Evolutionary conservation across 768 basidiomycete species (phyloP).

Genomic region (Boletus edulis): DNA sequence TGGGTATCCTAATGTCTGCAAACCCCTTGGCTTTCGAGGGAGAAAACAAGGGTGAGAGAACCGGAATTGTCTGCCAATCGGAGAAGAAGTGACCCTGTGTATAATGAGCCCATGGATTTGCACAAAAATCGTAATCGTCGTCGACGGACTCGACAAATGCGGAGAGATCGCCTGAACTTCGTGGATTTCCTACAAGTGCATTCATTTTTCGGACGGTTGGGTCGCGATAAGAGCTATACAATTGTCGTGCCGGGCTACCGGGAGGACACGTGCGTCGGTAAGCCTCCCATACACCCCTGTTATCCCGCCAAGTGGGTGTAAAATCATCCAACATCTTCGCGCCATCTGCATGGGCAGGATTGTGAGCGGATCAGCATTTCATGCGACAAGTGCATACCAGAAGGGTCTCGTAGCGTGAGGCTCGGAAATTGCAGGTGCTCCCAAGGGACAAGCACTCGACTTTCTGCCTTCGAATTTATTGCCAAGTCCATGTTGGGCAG

Average conservation of each 20-base stretch:
- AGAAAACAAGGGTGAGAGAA: conserved; percentile 91
- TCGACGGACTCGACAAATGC: conserved; percentile 60
- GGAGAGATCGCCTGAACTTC: conserved; percentile 51
- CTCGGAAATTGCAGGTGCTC: conserved; percentile 78
- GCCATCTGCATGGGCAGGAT: conserved; percentile 36
- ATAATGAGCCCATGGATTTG: conserved; percentile 77
- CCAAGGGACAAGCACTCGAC: conserved; percentile 92
- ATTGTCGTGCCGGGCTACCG: conserved; percentile 70
- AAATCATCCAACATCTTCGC: conserved; percentile 64
- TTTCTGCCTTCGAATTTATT: conserved; percentile 91
- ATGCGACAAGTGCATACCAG: conserved; percentile 23
- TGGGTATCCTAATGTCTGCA: conserved; percentile 89
- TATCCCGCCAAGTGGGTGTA: conserved; percentile 78
- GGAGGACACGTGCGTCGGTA: conserved; percentile 91
- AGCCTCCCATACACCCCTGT: conserved; percentile 91
- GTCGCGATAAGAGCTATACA: conserved; percentile 75
- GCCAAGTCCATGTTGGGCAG: conserved; percentile 95
- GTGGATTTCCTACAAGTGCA: conserved; percentile 27
- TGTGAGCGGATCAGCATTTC: background rate
- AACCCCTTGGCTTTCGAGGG: conserved; percentile 87
- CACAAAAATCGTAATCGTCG: conserved; percentile 75
- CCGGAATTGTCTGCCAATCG: conserved; percentile 88
- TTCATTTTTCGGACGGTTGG: conserved; percentile 30
- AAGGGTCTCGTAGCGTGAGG: conserved; percentile 45
- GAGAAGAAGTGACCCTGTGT: conserved; percentile 96